Evolutionary conservation across 164 flowering plant genomes (phyloP), one percentile per base, ranked within the genome.

Genomic region (Magnolia sinica): DNA sequence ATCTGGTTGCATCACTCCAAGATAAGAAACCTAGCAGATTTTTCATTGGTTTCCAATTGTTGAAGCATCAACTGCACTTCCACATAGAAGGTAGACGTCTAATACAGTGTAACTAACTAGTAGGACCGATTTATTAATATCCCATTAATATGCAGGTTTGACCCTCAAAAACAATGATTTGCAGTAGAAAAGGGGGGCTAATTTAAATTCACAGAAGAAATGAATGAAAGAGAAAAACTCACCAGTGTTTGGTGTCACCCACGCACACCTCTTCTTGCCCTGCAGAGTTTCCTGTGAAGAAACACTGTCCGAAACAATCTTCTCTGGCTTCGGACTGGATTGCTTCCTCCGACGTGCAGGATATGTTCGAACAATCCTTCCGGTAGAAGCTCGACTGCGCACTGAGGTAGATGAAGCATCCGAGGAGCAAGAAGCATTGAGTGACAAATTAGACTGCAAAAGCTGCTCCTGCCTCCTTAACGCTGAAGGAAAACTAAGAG

Each of bases 211-310:
- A 37, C 45, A 68, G 13, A 37, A 68, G n/a, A 68, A 68, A 68
- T 68, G 71, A 18, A 68, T 13, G 2, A 72, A 72, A 73, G 50
- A 51, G 18, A 29, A 50, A 31, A 79, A 70, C 77, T 59, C 83
- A 91, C 98, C 98, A 6, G 94, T 85, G 76, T 86, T 90, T 1
- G 89, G 81, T 1, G 98, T 93, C 58, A 90, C 89, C 98, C 98
- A 93, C 79, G 90, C 86, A 79, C 98, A 93, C 74, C 95, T 84
- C 82, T 82, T 90, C 79, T 87, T 89, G 6, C 51, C 18, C 76
- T 75, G 79, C 10, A 78, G 71, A 64, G 70, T 71, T 77, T 83
- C 86, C 72, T 50, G 52, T 4, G 84, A 61, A 73, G 74, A 71
- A 31, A 45, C 77, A 68, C 61, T 59, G 70, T 77, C 84, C 3